Evolutionary conservation across 306 rosid species (phyloP), one percentile per base, ranked within the genome.

Genomic region (Arachis hypogaea): DNA sequence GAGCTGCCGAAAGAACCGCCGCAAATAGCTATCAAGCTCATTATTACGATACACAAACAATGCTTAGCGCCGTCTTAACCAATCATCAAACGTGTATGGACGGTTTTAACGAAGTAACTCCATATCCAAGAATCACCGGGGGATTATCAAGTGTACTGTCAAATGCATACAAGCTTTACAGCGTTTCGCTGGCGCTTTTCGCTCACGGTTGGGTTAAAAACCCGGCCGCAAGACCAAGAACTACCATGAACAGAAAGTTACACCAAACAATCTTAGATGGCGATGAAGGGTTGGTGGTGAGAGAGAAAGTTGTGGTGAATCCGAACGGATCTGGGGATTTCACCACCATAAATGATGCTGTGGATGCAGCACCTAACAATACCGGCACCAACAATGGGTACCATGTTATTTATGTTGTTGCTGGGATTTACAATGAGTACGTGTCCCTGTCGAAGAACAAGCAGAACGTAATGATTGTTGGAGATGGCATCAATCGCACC

Each of bases 401-500:
- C 70, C 16, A 77, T 70, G 76, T 74, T 0, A 81, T 84, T 66
- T 66, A 77, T 75, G 71, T 84, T 11, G 85, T 70, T 0, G 70
- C 83, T 22, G 83, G 85, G 45, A 9, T 77, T 66, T 81, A 84
- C 29, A 18, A 49, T 14, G 88, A 84, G 69, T 78, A 74, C 22
- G 81, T 81, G 40, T 64, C 81, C 11, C 6, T 84, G 54, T 33
- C 49, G 57, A 81, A 71, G 75, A 74, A 49, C 58, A 84, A 77
- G 75, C 70, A 69, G 47, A 73, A 81, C 50, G 66, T 84, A 1
- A 84, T 84, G 83, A 43, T 83, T 7, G 45, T 80, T 10, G 87
- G 87, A 11, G 84, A 83, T 42, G 87, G 84, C 7, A 80, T 77
- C 16, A 70, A 77, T 11, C 52, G 63, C 29, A 84, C 87, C 16